Evolutionary conservation across 140 eudicot species (phyloP), one percentile per base, ranked within the genome.

Genomic region (Flaveria floridana): DNA sequence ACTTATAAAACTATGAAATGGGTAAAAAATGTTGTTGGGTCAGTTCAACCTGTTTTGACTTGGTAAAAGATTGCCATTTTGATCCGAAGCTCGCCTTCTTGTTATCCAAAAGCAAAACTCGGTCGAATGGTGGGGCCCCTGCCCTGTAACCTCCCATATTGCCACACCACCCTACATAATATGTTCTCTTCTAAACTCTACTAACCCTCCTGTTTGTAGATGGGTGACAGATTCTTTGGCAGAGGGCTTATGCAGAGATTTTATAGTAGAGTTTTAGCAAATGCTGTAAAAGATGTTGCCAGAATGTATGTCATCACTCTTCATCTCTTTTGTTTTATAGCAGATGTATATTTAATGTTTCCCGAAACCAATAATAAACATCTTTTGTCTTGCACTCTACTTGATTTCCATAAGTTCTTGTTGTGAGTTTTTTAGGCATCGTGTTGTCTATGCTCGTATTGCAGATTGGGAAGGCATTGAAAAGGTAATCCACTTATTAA

Each of bases 381-480:
- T 59, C 42, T 12, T 42, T 9, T 7, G 42, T 51, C 21, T 47
- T 6, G 19, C 79, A 25, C 16, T 13, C 2, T 15, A 74, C 19
- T 46, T 47, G 37, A 30, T 4, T 50, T 23, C 25, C 25, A 23
- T 23, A 23, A 52, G 51, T 28, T 20, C 48, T 62, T 61, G 59
- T 50, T 58, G 52, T 3, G 68, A 23, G 52, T 67, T 39, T 57
- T 74, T 46, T 69, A 89, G 96, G 89, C 89, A 89, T 61, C 78
- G 76, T 61, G 81, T 70, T 65, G 81, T 81, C 58, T 72, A 81
- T 61, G 78, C 95, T 58, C 91, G 87, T 39, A 76, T 89, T 52
- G 83, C 82, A 63, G 87, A 89, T 73, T 89, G 95, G 95, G 91
- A 89, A 71, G 89, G 89, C 82, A 81, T 89, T 65, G 50, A 41